Evolutionary conservation across 768 basidiomycete species (phyloP).

Genomic region (Mycena olivaceomarginata): DNA sequence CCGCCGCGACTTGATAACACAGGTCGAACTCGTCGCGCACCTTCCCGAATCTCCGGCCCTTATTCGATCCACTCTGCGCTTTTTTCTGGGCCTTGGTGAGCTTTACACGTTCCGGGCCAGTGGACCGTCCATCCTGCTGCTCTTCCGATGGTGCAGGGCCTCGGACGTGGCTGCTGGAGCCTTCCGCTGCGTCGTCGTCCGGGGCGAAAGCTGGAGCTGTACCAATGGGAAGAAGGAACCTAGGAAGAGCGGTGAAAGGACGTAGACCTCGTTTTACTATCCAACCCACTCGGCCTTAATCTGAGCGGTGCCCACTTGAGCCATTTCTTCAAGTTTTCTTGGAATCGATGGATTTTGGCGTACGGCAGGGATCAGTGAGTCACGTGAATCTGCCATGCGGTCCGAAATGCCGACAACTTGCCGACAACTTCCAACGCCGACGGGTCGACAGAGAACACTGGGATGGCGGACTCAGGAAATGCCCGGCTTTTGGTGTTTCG

Average conservation of each 20-base stretch:
- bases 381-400: too few species aligned
- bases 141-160: slow-evolving; percentile 49
- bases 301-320: slow-evolving; percentile 69
- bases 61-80: slow-evolving; percentile 88
- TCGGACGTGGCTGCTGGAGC: slow-evolving; percentile 62
- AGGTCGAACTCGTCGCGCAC: slow-evolving; percentile 88
- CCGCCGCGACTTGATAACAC: slow-evolving; percentile 88
- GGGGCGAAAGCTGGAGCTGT: slow-evolving; percentile 50
- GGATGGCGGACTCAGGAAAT: too few species aligned
- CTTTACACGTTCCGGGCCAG: slow-evolving; percentile 56
- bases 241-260: slow-evolving; percentile 40
- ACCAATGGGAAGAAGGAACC: slow-evolving; percentile 61
- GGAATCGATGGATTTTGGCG: not conserved
- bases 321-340: slow-evolving; percentile 1
- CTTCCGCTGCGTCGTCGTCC: slow-evolving; percentile 82
- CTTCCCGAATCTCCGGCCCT: slow-evolving; percentile 86
- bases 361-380: too few species aligned
- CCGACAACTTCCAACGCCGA: too few species aligned
- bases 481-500: too few species aligned
- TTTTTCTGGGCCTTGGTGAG: slow-evolving; percentile 82
- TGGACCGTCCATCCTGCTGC: slow-evolving; percentile 43
- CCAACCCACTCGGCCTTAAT: slow-evolving; percentile 70
- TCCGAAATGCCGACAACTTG: too few species aligned
- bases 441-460: too few species aligned
- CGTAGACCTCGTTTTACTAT: not conserved